Evolutionary conservation across 2,329 filamentous ascomycete genomes (phyloP).

Genomic region (Spiromastix sp.): DNA sequence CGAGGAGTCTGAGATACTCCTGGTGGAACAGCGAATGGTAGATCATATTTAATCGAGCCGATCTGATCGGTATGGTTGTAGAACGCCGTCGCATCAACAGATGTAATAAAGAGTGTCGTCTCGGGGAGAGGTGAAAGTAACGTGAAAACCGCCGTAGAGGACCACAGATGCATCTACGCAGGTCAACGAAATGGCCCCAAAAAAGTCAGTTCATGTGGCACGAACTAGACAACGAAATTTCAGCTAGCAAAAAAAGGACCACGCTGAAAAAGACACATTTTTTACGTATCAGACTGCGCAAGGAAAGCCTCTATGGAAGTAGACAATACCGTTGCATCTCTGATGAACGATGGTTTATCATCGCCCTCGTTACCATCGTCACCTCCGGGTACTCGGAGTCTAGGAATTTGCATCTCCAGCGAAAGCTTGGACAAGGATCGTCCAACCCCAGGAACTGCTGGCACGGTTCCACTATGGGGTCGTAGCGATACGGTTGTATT

Average conservation of each 20-base stretch:
- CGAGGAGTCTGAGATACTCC: constrained; percentile 62
- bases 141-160: constrained; percentile 76
- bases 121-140: constrained; percentile 66
- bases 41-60: constrained; percentile 64
- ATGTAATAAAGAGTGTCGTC: constrained; percentile 66
- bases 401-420: constrained; percentile 62
- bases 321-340: constrained; percentile 56
- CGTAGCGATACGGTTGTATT: constrained; percentile 72
- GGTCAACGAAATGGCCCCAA: constrained; percentile 5
- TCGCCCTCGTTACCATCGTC: constrained; percentile 29
- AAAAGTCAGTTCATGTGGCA: constrained; percentile 5
- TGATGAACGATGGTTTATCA: constrained; percentile 59
- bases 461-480: constrained; percentile 62
- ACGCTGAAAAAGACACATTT: not conserved
- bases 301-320: constrained; percentile 14
- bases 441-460: constrained; percentile 61
- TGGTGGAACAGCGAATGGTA: constrained; percentile 67
- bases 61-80: constrained; percentile 72
- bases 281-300: constrained; percentile 6
- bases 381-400: constrained; percentile 43
- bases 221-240: not conserved
- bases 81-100: constrained; percentile 72
- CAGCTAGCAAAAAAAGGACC: not conserved
- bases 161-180: constrained; percentile 61
- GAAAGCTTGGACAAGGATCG: constrained; percentile 61